Base-by-base conservation (phyloP, 345 rosid species). In the Salix suchowensis region DNA sequence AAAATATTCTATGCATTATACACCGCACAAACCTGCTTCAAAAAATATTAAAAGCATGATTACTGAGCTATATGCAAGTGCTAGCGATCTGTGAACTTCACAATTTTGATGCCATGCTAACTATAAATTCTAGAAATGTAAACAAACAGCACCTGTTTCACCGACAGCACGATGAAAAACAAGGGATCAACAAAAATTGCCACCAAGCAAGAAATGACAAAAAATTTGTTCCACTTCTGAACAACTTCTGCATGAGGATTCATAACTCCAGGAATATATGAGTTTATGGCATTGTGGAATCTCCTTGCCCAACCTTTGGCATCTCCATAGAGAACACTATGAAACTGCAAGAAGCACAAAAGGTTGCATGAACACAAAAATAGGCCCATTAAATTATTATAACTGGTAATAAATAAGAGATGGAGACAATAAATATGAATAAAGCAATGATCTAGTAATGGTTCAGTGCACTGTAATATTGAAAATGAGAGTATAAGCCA, bases 291-390 rank as follows among this genome's bases (percentile, higher is more conserved):
- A 10, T 92, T 79, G 44, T 72, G 42, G 70, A 85, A 79, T 69
- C 90, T 75, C 81, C 81, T 92, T 37, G 90, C 93, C 91, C 98
- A 91, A 15, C 98, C 92, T 86, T 86, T 88, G 74, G 97, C 97
- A 80, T 91, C 97, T 69, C 89, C 97, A 24, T 92, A 89, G 16
- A 92, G 81, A 85, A 76, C 83, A 82, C 88, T 87, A 71, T 88
- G 92, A 74, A 86, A 88, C 98, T 92, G 87, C 77, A 79, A 69
- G 26, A 42, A 61, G 21, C 19, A 68, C 36, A 0, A 54, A 77
- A 70, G 34, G 32, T 6, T 70, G 16, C 67, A 73, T 71, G 21
- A 68, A 60, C 68, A 75, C 54, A 1, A 54, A 74, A 40, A 18
- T 42, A 30, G 44, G 15, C 2, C 48, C 70, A 39, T 23, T 26